A percentile compares a stretch with the other conserved stretches of the same genome.
Conservation (phyloP, 2,329 filamentous ascomycete genomes). For the Aspergillus bombycis region DNA sequence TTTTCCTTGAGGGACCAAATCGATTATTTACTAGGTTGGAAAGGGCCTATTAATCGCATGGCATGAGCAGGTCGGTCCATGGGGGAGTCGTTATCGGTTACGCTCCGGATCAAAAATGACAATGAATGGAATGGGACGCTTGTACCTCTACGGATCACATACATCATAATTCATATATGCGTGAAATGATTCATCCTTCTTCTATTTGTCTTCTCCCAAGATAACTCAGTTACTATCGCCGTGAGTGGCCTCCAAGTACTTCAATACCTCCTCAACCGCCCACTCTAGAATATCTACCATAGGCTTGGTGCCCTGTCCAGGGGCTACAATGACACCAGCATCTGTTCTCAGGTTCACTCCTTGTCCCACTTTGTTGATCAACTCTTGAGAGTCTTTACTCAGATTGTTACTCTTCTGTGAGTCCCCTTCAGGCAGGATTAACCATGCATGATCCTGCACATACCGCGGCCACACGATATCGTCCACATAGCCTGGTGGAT, state of each 20-base stretch:
- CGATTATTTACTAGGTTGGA: slow-evolving; percentile 40
- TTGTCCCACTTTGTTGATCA: slow-evolving; percentile 35
- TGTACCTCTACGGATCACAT: not conserved
- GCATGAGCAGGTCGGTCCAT: not conserved
- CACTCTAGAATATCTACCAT: slow-evolving; percentile 68
- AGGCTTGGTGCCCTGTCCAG: slow-evolving; percentile 57
- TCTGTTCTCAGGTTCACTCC: slow-evolving; percentile 47
- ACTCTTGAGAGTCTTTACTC: slow-evolving; percentile 31
- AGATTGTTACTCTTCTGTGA: slow-evolving; percentile 35
- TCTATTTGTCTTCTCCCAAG: not conserved
- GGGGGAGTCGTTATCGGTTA: not conserved
- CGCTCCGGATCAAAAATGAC: not conserved
- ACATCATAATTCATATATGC: not conserved
- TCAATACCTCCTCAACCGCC: slow-evolving; percentile 67
- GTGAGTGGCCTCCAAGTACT: slow-evolving; percentile 22
- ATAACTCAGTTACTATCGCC: slow-evolving; percentile 1
- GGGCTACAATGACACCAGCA: slow-evolving; percentile 51
- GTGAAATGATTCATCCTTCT: not conserved
- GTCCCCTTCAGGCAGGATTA: slow-evolving; percentile 72
- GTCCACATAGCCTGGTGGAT: slow-evolving; percentile 93
- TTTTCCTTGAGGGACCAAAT: slow-evolving; percentile 30
- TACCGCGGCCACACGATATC: slow-evolving; percentile 96
- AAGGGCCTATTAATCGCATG: slow-evolving; percentile 24
- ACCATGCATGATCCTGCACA: slow-evolving; percentile 75
- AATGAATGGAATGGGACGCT: not conserved